Evolutionary conservation across 2,329 filamentous ascomycete species (phyloP).

Genomic region (Madurella fahalii): DNA sequence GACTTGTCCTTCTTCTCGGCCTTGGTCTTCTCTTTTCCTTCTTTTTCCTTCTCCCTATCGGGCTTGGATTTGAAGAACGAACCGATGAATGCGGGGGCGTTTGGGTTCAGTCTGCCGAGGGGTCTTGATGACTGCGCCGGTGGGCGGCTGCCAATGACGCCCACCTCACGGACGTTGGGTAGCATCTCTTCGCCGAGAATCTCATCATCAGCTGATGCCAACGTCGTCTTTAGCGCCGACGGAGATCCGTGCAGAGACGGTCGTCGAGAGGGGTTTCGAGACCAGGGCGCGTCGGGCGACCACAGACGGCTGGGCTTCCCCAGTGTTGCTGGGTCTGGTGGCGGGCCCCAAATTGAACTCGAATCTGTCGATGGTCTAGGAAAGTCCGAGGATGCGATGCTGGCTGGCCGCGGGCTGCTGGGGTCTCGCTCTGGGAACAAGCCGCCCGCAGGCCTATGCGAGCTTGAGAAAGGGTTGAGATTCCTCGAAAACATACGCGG

Average conservation of each 20-base stretch:
- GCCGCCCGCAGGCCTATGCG: constrained; percentile 44
- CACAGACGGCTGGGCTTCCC: constrained; percentile 59
- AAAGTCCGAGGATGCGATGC: constrained; percentile 65
- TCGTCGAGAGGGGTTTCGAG: constrained; percentile 70
- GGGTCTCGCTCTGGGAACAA: constrained; percentile 52
- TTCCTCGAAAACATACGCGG: constrained; percentile 39
- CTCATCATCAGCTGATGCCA: constrained; percentile 61
- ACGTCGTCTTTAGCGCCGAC: constrained; percentile 55
- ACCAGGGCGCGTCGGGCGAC: constrained; percentile 57
- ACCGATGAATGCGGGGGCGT: constrained; percentile 81
- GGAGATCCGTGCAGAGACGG: constrained; percentile 78
- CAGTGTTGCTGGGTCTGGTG: constrained; percentile 34
- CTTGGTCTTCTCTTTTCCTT: constrained; percentile 32
- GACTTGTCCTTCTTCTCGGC: constrained; percentile 37
- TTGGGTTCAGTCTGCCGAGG: constrained; percentile 69
- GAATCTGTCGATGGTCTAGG: constrained; percentile 77
- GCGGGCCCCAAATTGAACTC: constrained; percentile 66
- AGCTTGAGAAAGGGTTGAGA: constrained; percentile 45
- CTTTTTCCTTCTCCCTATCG: constrained; percentile 37
- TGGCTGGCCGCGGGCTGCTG: constrained; percentile 61
- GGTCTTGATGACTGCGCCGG: constrained; percentile 34
- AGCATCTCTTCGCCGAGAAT: constrained; percentile 57
- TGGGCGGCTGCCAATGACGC: constrained; percentile 77
- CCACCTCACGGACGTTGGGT: constrained; percentile 55
- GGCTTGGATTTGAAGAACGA: constrained; percentile 55